Conservation (phyloP, 2,329 filamentous ascomycete genomes). For the Trichoderma gracile region DNA sequence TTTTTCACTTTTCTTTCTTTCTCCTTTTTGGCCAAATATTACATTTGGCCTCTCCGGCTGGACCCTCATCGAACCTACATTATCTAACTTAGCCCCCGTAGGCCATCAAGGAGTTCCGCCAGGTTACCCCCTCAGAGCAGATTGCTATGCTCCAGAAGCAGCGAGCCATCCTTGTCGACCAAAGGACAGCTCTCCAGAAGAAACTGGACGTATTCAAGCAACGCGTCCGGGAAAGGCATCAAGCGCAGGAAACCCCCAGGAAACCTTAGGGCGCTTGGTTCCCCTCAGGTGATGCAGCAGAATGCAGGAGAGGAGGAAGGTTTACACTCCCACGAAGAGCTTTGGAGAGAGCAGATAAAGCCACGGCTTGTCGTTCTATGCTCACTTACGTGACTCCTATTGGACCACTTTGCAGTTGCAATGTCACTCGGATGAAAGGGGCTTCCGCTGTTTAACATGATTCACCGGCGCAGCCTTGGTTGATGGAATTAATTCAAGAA, state of each 20-base stretch:
- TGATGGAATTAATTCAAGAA: not conserved
- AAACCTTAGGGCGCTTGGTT: not conserved
- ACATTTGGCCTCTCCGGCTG: too few relatives aligned
- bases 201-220: constrained; percentile 46
- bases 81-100: constrained; percentile 19
- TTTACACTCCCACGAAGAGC: not conserved
- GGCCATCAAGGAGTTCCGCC: constrained; percentile 43
- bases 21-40: too few relatives aligned
- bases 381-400: not conserved
- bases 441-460: not conserved
- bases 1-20: not conserved
- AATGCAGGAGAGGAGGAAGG: not conserved
- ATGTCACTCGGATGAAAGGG: not conserved
- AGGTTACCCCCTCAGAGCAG: constrained; percentile 46
- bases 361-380: too few relatives aligned
- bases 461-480: not conserved
- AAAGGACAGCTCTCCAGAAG: constrained; percentile 44
- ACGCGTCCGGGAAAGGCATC: constrained; percentile 43
- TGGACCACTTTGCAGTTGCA: too few relatives aligned
- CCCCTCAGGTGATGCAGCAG: too few relatives aligned
- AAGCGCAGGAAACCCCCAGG: constrained; percentile 30
- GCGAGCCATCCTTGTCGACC: constrained; percentile 41
- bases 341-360: not conserved
- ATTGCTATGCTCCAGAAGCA: constrained; percentile 48
- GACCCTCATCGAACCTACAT: too few relatives aligned